Conservation (phyloP, 192 early-diverging fungal species). For the Dissophora ornata region DNA sequence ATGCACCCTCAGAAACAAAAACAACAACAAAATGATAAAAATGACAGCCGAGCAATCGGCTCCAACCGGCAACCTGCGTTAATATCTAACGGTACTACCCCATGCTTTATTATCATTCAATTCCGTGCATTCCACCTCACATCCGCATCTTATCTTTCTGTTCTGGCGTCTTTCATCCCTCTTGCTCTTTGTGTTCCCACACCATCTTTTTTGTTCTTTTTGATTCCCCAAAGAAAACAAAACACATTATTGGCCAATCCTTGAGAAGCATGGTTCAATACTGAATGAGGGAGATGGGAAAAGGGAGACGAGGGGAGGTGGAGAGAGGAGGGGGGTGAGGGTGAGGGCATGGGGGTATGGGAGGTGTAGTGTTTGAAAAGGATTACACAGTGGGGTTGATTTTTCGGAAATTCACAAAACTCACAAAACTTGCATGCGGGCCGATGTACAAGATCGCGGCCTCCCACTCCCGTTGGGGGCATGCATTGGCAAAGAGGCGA, state of each 20-base stretch:
- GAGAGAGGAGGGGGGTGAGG: background rate
- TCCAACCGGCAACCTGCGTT: too few relatives aligned
- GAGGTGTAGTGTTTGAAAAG: background rate
- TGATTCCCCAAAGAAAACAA: too few relatives aligned
- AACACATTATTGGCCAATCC: background rate
- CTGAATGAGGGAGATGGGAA: background rate
- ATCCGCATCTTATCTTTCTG: too few relatives aligned
- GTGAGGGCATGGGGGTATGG: background rate
- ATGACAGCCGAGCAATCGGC: too few relatives aligned
- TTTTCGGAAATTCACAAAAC: too few relatives aligned
- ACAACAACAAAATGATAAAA: too few relatives aligned
- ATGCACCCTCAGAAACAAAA: too few relatives aligned
- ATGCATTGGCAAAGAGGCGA: background rate
- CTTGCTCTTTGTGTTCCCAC: slow-evolving; percentile 1
- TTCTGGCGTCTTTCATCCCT: background rate
- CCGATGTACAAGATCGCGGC: background rate
- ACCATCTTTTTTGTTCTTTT: background rate
- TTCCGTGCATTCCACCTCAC: too few relatives aligned
- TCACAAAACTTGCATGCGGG: too few relatives aligned
- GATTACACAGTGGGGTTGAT: background rate
- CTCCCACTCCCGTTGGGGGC: background rate
- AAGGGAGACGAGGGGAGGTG: background rate
- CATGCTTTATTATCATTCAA: too few relatives aligned
- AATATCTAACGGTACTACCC: too few relatives aligned
- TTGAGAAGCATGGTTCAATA: background rate